These are phyloP conservation scores for Microdochium paspali DNA, from an alignment of 2,329 filamentous ascomycete species.

Conservation along the genomic window DNA sequence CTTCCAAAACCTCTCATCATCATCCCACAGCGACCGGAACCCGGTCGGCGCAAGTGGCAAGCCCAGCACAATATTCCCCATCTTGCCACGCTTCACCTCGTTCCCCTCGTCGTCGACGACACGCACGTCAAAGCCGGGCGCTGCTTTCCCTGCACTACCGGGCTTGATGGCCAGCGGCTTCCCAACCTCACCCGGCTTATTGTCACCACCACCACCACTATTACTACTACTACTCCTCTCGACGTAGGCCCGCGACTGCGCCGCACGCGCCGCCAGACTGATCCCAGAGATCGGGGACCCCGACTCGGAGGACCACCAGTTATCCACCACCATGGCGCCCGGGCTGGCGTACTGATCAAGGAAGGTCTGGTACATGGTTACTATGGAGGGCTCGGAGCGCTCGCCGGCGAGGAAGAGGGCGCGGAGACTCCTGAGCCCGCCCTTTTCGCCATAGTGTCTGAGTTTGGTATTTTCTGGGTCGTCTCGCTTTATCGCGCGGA, in stretches of 20 bases:
- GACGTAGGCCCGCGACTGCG: slow-evolving; percentile 45
- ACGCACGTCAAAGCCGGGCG: slow-evolving; percentile 84
- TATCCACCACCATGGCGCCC: slow-evolving; percentile 49
- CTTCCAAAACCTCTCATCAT: slow-evolving; percentile 77
- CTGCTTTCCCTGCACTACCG: slow-evolving; percentile 80
- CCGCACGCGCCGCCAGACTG: slow-evolving; percentile 47
- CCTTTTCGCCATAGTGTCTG: slow-evolving; percentile 50
- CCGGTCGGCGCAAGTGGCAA: slow-evolving; percentile 78
- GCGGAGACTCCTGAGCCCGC: slow-evolving; percentile 61
- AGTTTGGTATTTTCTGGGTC: slow-evolving; percentile 67
- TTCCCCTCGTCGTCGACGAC: slow-evolving; percentile 73
- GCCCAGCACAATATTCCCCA: slow-evolving; percentile 87
- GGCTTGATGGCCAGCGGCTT: slow-evolving; percentile 57
- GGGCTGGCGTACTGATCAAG: slow-evolving; percentile 56
- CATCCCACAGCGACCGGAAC: slow-evolving; percentile 77
- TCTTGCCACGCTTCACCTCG: slow-evolving; percentile 60
- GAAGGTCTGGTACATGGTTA: slow-evolving; percentile 71
- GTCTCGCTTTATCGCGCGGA: slow-evolving; percentile 79
- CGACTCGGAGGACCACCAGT: slow-evolving; percentile 53
- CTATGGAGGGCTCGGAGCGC: slow-evolving; percentile 76
- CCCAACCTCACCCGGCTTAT: too few species aligned
- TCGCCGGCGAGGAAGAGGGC: slow-evolving; percentile 84
- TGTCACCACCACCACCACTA: too few species aligned
- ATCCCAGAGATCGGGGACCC: slow-evolving; percentile 50
- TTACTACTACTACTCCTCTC: too few species aligned